phyloP scores from a whole-genome alignment of 1,284 basidiomycete genomes.

The Pholiota adiposa region DNA sequence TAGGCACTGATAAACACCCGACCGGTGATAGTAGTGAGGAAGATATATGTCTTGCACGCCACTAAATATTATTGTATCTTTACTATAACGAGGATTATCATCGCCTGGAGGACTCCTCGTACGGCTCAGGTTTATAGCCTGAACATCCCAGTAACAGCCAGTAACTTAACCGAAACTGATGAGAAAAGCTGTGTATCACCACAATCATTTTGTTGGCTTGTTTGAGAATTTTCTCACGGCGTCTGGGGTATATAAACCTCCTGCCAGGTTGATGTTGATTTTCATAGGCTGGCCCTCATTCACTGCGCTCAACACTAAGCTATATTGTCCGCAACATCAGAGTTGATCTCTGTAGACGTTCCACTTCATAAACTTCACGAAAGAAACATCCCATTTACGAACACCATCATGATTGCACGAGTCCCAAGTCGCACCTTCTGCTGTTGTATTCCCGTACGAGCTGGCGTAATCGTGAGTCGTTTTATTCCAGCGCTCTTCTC shows the following conservation, averaged over 20 bases:
- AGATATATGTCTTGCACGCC: too few relatives aligned
- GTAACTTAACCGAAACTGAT: not conserved
- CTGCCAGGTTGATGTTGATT: constrained; percentile 13
- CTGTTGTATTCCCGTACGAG: constrained; percentile 50
- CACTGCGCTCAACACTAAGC: constrained; percentile 23
- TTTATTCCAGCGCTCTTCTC: not conserved
- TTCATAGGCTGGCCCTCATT: constrained; percentile 46
- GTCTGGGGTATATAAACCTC: constrained; percentile 31
- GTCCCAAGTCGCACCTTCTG: constrained; percentile 45
- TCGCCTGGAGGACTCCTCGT: too few relatives aligned
- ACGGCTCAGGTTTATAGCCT: too few relatives aligned
- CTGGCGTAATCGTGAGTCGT: constrained; percentile 44
- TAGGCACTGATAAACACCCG: too few relatives aligned
- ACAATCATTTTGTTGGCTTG: not conserved
- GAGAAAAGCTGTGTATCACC: not conserved
- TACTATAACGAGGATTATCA: too few relatives aligned
- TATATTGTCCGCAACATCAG: constrained; percentile 21
- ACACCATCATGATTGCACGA: constrained; percentile 30
- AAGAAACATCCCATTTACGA: constrained; percentile 17
- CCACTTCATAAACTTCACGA: constrained; percentile 16
- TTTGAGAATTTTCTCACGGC: constrained; percentile 19
- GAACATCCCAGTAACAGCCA: too few relatives aligned
- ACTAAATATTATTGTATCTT: too few relatives aligned
- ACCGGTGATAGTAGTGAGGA: too few relatives aligned
- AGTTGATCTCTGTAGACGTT: constrained; percentile 30